Percentiles rank a stretch among this genome's conserved stretches.
Conservation (phyloP, 306 rosid genomes). For the Rosa rugosa region DNA sequence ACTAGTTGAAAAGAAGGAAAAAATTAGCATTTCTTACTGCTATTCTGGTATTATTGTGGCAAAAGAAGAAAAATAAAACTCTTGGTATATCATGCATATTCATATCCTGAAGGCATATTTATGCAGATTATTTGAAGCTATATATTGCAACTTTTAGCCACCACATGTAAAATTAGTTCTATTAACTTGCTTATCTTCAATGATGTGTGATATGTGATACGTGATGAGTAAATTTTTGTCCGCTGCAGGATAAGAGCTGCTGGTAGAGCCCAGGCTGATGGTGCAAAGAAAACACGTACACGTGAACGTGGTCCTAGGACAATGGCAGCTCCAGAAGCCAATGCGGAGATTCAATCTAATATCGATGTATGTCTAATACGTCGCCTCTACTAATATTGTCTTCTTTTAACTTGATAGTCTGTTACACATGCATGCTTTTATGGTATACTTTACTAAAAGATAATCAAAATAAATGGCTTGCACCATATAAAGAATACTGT, state of each 20-base stretch:
- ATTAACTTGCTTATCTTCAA: slow-evolving; percentile 4
- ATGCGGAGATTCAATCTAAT: slow-evolving; percentile 86
- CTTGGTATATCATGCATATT: not conserved
- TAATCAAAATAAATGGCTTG: slow-evolving; percentile 12
- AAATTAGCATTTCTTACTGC: not conserved
- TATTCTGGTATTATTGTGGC: not conserved
- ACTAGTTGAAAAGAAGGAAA: not conserved
- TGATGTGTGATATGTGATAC: slow-evolving; percentile 6
- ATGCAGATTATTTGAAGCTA: not conserved
- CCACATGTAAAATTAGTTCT: not conserved
- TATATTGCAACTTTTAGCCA: not conserved
- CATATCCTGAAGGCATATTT: not conserved
- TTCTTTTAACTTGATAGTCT: slow-evolving; percentile 2
- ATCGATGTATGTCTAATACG: slow-evolving; percentile 63
- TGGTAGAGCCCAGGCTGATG: slow-evolving; percentile 68
- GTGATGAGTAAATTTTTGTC: slow-evolving; percentile 18
- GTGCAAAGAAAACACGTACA: slow-evolving; percentile 60
- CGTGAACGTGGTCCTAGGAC: slow-evolving; percentile 64
- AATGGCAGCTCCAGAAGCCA: slow-evolving; percentile 86
- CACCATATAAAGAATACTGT: not conserved
- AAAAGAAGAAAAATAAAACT: not conserved
- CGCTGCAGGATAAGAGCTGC: slow-evolving; percentile 70
- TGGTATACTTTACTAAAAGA: slow-evolving; percentile 14
- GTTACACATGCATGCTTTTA: slow-evolving; percentile 17
- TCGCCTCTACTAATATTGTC: slow-evolving; percentile 18